Conservation (phyloP, 768 basidiomycete species). For the Xanthoconium stramineum region DNA sequence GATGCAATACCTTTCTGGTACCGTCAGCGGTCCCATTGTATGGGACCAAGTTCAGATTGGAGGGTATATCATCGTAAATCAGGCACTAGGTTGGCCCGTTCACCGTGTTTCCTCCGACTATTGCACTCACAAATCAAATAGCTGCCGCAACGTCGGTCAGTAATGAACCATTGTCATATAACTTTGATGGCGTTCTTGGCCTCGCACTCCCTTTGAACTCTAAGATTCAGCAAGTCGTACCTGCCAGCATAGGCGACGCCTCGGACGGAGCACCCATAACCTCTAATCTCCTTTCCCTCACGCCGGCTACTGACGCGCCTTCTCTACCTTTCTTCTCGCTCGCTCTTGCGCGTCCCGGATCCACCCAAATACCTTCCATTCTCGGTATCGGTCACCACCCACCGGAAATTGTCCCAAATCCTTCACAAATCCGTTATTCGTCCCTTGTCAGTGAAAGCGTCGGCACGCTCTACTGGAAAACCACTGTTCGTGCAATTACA, state of each 20-base stretch:
- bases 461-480: constrained; percentile 64
- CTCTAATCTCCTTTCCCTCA: constrained; percentile 70
- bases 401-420: constrained; percentile 45
- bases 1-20: constrained; percentile 60
- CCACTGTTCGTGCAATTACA: constrained; percentile 51
- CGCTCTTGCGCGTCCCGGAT: constrained; percentile 66
- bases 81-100: constrained; percentile 61
- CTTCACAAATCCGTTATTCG: constrained; percentile 49
- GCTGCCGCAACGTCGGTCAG: constrained; percentile 57
- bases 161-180: constrained; percentile 52
- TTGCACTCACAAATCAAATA: constrained; percentile 23
- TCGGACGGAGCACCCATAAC: constrained; percentile 66
- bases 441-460: constrained; percentile 37
- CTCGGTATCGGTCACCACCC: constrained; percentile 75
- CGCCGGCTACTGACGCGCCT: constrained; percentile 51
- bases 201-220: constrained; percentile 73
- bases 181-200: constrained; percentile 69
- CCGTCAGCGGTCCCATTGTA: constrained; percentile 58
- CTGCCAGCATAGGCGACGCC: constrained; percentile 44
- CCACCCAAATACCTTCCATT: constrained; percentile 48
- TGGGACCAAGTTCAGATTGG: constrained; percentile 69
- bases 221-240: constrained; percentile 52
- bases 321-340: constrained; percentile 64
- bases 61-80: constrained; percentile 57
- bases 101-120: neutral